Base-by-base conservation (phyloP, 257 asterid species). In the Anisodus acutangulus region DNA sequence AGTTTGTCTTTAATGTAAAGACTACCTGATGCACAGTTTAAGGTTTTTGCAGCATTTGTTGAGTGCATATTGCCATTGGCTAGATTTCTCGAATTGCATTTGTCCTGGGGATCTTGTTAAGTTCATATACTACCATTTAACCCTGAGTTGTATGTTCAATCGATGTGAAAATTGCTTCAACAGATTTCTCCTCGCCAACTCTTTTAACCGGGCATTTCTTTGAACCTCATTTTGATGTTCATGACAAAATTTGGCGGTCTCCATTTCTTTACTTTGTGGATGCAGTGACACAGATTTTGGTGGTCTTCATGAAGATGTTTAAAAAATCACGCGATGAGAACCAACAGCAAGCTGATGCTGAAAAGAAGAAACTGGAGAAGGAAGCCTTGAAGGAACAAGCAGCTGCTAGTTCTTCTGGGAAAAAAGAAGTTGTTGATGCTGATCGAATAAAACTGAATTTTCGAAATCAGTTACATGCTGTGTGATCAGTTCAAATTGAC, bases 241-340 rank as follows among this genome's bases (percentile, higher is more conserved):
- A 8, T 41, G 16, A 41, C 55, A 2, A 43, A 43, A 1, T 68
- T 13, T 16, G 35, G 3, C 7, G 4, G 22, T 60, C 7, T 88
- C 31, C 78, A 54, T 51, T 17, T 87, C 83, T 17, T 11, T 82
- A 15, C 54, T 88, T 54, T 63, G 49, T 71, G 26, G 79, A 35
- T 91, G 92, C 95, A 96, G 99, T 94, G 87, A 94, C 98, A 81
- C 98, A 96, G 90, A 91, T 92, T 78, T 88, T 96, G 89, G 95
- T 80, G 9, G 93, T 94, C 84, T 96, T 96, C 91, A 92, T 89
- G 9, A 96, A 94, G 91, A 87, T 92, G 94, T 96, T 96, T 82
- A 91, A 90, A 57, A 96, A 96, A 89, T 85, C 99, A 16, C 97
- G 94, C 1, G 98, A 93, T 2, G 99, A 96, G 91, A 96, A 96